Conservation (phyloP, 2,329 filamentous ascomycete species). For the Cyphellophora europaea region DNA sequence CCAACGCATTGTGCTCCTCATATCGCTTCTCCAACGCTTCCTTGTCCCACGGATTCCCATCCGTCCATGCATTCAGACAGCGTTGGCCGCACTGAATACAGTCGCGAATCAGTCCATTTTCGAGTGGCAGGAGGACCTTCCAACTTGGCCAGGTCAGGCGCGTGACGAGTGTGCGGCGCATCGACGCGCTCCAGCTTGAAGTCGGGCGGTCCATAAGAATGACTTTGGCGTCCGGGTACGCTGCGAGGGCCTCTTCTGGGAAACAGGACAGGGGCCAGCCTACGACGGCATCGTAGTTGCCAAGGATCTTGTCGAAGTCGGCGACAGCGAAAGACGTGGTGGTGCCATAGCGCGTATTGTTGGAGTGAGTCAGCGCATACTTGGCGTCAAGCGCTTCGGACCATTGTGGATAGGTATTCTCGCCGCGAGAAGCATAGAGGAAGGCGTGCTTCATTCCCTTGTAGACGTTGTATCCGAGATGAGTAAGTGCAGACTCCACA, state of each 20-base stretch:
- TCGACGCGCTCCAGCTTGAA: background rate
- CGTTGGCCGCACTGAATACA: constrained; percentile 3
- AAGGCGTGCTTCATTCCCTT: constrained; percentile 3
- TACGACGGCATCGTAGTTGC: constrained; percentile 4
- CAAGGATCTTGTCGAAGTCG: constrained; percentile 4
- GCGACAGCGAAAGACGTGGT: background rate
- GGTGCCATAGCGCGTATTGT: background rate
- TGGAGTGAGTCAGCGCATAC: constrained; percentile 1
- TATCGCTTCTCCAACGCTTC: constrained; percentile 1
- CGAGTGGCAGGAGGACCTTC: constrained; percentile 1
- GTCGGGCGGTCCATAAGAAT: constrained; percentile 3
- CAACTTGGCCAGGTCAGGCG: constrained; percentile 1
- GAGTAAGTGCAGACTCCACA: constrained; percentile 2
- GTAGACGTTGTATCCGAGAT: constrained; percentile 5
- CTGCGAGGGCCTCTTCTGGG: constrained; percentile 4
- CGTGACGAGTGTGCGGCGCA: background rate
- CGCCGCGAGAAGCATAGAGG: background rate
- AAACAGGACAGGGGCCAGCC: constrained; percentile 4
- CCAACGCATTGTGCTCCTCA: constrained; percentile 2
- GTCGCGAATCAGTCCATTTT: constrained; percentile 1
- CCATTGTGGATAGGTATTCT: constrained; percentile 3
- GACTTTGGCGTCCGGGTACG: constrained; percentile 7
- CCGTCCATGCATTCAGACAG: constrained; percentile 3
- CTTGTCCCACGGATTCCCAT: constrained; percentile 3
- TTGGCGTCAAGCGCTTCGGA: constrained; percentile 4